These are phyloP conservation scores for Collybia nuda DNA, from an alignment of 768 basidiomycete genomes.

Conservation along the genomic window DNA sequence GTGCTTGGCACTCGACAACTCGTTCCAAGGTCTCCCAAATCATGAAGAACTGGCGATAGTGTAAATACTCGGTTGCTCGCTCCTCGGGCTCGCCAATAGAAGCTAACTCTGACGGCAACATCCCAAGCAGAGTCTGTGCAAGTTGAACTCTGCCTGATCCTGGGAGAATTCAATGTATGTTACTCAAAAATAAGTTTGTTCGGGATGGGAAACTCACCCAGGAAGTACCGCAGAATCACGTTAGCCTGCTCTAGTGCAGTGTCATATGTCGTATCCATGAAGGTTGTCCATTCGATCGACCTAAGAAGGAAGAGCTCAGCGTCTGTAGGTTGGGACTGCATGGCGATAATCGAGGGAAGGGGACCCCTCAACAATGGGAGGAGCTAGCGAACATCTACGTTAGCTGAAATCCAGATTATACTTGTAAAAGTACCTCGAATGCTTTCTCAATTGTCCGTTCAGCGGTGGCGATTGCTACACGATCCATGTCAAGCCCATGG, in stretches of 20 bases:
- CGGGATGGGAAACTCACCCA: constrained; percentile 50
- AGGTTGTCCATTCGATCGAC: constrained; percentile 93
- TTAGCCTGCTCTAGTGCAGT: constrained; percentile 87
- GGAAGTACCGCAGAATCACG: constrained; percentile 85
- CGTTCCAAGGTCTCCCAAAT: constrained; percentile 68
- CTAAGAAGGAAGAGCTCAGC: constrained; percentile 69
- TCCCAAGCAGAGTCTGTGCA: constrained; percentile 56
- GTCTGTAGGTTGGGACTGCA: constrained; percentile 57
- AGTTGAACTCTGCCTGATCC: constrained; percentile 74
- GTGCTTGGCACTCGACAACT: constrained; percentile 59
- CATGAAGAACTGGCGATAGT: constrained; percentile 78
- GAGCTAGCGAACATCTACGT: constrained; percentile 31
- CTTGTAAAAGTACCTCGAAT: constrained; percentile 45
- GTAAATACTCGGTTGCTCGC: constrained; percentile 70
- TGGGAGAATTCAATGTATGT: constrained; percentile 23
- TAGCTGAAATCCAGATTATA: constrained; percentile 1
- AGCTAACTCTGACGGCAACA: constrained; percentile 65
- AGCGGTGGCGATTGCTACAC: constrained; percentile 79
- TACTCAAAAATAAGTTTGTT: background rate
- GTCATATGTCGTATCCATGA: constrained; percentile 67
- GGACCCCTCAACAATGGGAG: constrained; percentile 55
- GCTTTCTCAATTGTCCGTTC: constrained; percentile 73
- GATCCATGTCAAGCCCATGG: constrained; percentile 80
- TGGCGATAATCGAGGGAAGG: constrained; percentile 57
- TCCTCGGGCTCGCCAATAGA: constrained; percentile 69